phyloP scores from a whole-genome alignment of 2,329 filamentous ascomycete species.

The Akanthomyces dipterigenus region DNA sequence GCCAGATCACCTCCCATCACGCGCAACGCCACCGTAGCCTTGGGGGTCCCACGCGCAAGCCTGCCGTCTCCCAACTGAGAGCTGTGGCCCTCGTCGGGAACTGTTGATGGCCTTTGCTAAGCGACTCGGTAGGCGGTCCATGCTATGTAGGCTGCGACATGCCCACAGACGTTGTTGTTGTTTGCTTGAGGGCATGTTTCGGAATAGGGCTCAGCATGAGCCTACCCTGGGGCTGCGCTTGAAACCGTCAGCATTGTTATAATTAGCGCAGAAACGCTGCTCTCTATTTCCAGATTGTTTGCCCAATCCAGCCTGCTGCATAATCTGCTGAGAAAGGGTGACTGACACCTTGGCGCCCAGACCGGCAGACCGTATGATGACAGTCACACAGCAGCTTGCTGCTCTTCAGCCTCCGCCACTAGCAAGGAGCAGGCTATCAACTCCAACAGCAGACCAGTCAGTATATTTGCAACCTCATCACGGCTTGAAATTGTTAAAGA shows the following conservation, averaged over 20 bases:
- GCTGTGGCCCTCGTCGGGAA: neutral
- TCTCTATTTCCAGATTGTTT: no score
- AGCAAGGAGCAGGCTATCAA: neutral
- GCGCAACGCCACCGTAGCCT: neutral
- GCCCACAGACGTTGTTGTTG: neutral
- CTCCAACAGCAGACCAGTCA: neutral
- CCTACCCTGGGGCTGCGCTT: neutral
- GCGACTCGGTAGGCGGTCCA: no score
- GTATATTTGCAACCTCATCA: neutral
- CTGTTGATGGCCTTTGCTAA: neutral
- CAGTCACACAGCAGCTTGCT: neutral
- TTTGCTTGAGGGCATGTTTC: neutral
- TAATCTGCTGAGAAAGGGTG: neutral
- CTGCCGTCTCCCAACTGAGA: neutral
- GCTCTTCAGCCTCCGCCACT: neutral
- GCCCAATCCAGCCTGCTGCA: neutral
- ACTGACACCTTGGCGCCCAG: constrained; percentile 1
- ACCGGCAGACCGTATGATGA: neutral
- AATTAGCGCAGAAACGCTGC: neutral
- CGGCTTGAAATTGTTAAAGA: no score
- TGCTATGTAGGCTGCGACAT: neutral
- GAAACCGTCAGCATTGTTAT: neutral
- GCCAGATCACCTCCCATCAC: neutral
- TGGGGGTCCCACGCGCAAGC: neutral
- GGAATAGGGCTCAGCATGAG: neutral